Base-by-base conservation (phyloP, 371 early-diverging fungal genomes). In the Mortierella sp. region DNA sequence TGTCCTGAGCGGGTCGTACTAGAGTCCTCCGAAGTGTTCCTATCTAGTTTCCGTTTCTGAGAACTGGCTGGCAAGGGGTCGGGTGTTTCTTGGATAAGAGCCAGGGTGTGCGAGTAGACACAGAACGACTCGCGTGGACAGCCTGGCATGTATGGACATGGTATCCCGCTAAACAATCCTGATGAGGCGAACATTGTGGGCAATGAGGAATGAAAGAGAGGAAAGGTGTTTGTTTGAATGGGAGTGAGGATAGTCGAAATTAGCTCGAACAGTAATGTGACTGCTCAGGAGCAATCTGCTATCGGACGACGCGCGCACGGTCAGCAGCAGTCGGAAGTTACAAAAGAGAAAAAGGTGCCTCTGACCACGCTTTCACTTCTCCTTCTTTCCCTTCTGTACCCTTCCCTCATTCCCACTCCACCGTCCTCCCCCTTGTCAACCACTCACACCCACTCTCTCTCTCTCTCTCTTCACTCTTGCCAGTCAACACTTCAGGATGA, bases 51-150 rank as follows among this genome's bases (percentile, higher is more conserved):
- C 31, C 48, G 69, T 39, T 22, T 72, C 47, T 44, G 66, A 65
- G 19, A 47, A 58, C 29, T 37, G 10, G 44, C n/a, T n/a, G 14
- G 47, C 40, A 19, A 52, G 14, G 48, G n/a, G 5, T n/a, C 16
- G 7, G 66, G 19, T 19, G 75, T 9, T 11, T 65, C 66, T 2
- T 52, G n/a, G 14, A 22, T 34, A n/a, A 45, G 47, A 4, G 55
- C 5, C 19, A 45, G 58, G 22, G 40, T 39, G 47, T 83, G 83
- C 0, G 79, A 78, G 24, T 68, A 83, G 67, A 78, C 64, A 61
- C 83, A 83, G 50, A 68, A 78, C 70, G 78, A 64, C 34, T 74
- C 64, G 29, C 83, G 72, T 16, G 78, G 73, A 43, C 83, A 83
- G 19, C 39, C 10, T 2, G 83, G 83, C 34, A 72, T 43, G 67